A percentile compares a stretch with the other conserved stretches of the same genome.
phyloP scores from a whole-genome alignment of 345 rosid genomes.

The Lagerstroemia speciosa region DNA sequence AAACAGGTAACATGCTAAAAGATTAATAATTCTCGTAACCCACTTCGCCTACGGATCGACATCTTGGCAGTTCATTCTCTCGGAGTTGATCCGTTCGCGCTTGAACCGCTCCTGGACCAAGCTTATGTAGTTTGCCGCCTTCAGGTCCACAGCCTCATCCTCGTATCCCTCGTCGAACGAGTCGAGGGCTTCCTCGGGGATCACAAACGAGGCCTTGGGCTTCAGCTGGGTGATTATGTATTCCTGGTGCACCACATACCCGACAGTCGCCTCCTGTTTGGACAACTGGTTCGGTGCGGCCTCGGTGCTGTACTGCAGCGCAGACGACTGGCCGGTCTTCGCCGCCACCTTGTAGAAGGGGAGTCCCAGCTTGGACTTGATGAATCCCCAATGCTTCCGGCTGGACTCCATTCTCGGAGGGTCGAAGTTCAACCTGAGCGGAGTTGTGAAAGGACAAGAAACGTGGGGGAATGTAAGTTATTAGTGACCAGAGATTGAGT shows the following conservation, averaged over 20 bases:
- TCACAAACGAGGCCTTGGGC: conserved; percentile 28
- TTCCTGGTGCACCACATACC: conserved; percentile 22
- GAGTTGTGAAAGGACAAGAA: not conserved
- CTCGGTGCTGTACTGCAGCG: conserved; percentile 20
- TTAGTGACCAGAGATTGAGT: conserved; percentile 8
- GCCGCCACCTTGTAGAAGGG: conserved; percentile 28
- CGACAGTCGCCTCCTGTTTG: conserved; percentile 13
- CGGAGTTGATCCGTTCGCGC: conserved; percentile 31
- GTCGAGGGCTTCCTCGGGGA: conserved; percentile 18
- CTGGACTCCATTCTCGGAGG: conserved; percentile 30
- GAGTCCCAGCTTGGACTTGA: conserved; percentile 37
- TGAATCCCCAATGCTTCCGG: conserved; percentile 42
- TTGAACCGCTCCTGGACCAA: conserved; percentile 53
- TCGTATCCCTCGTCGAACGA: conserved; percentile 22
- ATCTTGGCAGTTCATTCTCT: conserved; percentile 13
- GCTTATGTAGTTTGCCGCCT: conserved; percentile 41
- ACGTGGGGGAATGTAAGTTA: conserved; percentile 1
- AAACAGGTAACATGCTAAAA: not conserved
- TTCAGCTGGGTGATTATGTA: conserved; percentile 25
- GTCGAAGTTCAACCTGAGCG: not conserved
- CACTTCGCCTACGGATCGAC: not conserved
- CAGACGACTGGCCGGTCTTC: conserved; percentile 19
- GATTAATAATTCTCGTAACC: not conserved
- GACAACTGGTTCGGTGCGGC: conserved; percentile 19
- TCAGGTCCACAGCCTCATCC: conserved; percentile 36